phyloP scores from a whole-genome alignment of 441 rosid genomes.

The Euphorbia celastroides region DNA sequence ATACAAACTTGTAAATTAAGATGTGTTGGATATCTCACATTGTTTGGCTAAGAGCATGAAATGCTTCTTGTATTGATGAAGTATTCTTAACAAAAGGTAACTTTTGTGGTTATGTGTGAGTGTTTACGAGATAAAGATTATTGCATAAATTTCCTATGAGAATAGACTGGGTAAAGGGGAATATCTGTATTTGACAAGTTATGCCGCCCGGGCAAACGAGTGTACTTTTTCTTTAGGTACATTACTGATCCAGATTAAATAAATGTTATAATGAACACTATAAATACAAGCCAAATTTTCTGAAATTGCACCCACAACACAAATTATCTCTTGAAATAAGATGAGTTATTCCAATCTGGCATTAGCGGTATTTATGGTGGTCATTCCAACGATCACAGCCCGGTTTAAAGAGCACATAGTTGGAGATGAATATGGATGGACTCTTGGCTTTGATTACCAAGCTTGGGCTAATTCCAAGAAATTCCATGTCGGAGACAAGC shows the following conservation, averaged over 20 bases:
- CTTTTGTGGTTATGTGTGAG: too few relatives aligned
- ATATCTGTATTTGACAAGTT: not conserved
- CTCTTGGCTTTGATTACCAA: slow-evolving; percentile 22
- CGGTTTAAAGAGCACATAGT: slow-evolving; percentile 20
- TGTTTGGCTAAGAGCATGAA: too few relatives aligned
- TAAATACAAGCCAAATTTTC: not conserved
- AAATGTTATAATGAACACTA: not conserved
- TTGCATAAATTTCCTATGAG: too few relatives aligned
- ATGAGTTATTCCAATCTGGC: slow-evolving; percentile 17
- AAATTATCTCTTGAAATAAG: not conserved
- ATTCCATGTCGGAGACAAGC: slow-evolving; percentile 29
- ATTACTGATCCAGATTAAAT: not conserved
- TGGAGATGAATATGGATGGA: slow-evolving; percentile 29
- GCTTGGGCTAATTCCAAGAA: slow-evolving; percentile 30
- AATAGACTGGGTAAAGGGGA: not conserved
- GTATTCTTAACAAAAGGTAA: too few relatives aligned
- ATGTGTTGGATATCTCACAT: too few relatives aligned
- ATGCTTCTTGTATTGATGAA: too few relatives aligned
- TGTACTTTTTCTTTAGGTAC: not conserved
- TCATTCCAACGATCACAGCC: slow-evolving; percentile 6
- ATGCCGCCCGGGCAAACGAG: not conserved
- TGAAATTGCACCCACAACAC: not conserved
- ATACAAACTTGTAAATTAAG: too few relatives aligned
- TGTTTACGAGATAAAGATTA: too few relatives aligned
- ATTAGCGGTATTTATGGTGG: not conserved